Evolutionary conservation across 2,329 filamentous ascomycete genomes (phyloP), one percentile per base, ranked within the genome.

Genomic region (Sporothrix variecibatus): DNA sequence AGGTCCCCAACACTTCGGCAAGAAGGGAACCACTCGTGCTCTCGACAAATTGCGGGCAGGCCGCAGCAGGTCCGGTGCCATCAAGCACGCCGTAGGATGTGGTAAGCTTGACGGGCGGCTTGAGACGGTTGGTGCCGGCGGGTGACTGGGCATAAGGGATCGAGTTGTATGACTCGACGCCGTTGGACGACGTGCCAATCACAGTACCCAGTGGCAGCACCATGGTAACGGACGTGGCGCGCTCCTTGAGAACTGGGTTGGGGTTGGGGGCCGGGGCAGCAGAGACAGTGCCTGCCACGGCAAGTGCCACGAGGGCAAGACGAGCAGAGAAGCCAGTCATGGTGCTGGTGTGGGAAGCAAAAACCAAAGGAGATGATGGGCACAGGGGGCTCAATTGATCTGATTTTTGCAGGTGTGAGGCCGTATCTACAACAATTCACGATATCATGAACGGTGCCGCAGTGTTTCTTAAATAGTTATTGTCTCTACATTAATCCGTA

Each of bases 71-170:
- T 0, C 86, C 86, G 0, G 88, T 90, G 0, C 90, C 92, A 43
- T 89, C 85, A 58, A 92, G 85, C 0, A 85, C 90, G 0, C 91
- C 92, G 0, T 93, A 82, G 0, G 85, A 78, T 7, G 84, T 82
- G 8, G 86, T 88, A 23, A 93, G 82, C 17, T 86, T 84, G 79
- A 90, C 86, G 0, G 93, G 93, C 6, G 92, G 90, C 79, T 88
- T 90, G 43, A 95, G 86, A 20, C 93, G 89, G 28, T 94, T 83
- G 2, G 85, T 80, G 0, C 91, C 92, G 0, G 87, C 85, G 0
- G 93, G 93, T 1, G 92, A 87, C 74, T 93, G 84, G 2, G 92
- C 92, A 78, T 90, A 96, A 4, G 93, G 93, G 75, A 95, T 94
- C 26, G 91, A 92, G 74, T 87, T 89, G 83, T 93, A 94, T 38